Conservation (phyloP, 2,329 filamentous ascomycete genomes). For the Ophiocordyceps camponoti-rufipedis region DNA sequence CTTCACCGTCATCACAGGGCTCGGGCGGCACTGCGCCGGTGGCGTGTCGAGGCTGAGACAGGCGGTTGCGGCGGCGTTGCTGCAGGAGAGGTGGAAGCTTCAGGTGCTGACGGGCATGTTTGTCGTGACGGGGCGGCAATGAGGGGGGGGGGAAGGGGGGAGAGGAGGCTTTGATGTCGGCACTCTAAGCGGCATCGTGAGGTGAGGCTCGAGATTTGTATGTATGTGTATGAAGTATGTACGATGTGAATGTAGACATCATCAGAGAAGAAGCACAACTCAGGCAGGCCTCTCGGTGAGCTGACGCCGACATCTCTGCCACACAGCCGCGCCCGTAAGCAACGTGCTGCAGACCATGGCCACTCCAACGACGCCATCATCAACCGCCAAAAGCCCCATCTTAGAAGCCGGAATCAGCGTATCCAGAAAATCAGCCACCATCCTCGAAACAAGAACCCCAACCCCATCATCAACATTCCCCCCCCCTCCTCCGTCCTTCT, state of each 20-base stretch:
- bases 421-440: slow-evolving; percentile 42
- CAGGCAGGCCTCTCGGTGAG: background rate
- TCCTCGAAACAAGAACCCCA: slow-evolving; percentile 21
- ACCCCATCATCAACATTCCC: background rate
- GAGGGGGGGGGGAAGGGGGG: slow-evolving; percentile 1
- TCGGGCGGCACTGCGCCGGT: slow-evolving; percentile 60
- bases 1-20: slow-evolving; percentile 64
- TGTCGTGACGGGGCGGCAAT: slow-evolving; percentile 42
- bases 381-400: slow-evolving; percentile 40
- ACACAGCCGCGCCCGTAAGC: slow-evolving; percentile 40
- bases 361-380: slow-evolving; percentile 32
- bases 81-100: slow-evolving; percentile 68
- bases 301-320: slow-evolving; percentile 27
- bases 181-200: too few species aligned
- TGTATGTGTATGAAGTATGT: background rate
- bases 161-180: background rate
- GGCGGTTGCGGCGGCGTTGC: slow-evolving; percentile 59
- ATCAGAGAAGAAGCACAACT: background rate
- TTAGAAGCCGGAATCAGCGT: slow-evolving; percentile 39
- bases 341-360: slow-evolving; percentile 44
- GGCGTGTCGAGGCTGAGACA: slow-evolving; percentile 61
- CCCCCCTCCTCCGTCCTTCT: slow-evolving; percentile 1
- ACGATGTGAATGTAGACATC: too few species aligned
- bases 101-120: slow-evolving; percentile 54
- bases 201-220: background rate